These are phyloP conservation scores for Perkinsus olseni DNA, from an alignment of 169 alveolate genomes.

Conservation along the genomic window DNA sequence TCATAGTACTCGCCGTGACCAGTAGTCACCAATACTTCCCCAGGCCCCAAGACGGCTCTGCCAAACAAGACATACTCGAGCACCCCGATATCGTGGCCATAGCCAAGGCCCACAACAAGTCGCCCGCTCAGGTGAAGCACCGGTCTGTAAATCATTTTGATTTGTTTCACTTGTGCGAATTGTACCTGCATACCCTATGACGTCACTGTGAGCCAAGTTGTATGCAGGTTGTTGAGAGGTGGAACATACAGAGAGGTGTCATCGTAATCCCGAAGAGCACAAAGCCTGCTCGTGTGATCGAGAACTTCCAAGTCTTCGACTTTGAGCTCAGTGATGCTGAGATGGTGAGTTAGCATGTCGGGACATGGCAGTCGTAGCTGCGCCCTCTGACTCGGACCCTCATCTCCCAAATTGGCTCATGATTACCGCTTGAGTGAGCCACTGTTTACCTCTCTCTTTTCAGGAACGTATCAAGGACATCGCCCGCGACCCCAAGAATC, in stretches of 20 bases:
- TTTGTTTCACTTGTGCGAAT: too few species aligned
- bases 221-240: background rate
- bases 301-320: constrained; percentile 1
- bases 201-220: too few species aligned
- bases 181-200: too few species aligned
- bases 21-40: background rate
- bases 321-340: background rate
- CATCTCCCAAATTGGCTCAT: background rate
- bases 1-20: background rate
- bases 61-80: background rate
- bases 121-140: background rate
- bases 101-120: background rate
- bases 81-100: background rate
- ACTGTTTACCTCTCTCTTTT: too few species aligned
- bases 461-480: background rate
- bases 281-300: background rate
- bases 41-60: background rate
- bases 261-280: background rate
- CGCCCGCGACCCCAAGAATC: background rate
- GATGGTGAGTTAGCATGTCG: background rate
- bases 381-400: too few species aligned
- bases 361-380: too few species aligned
- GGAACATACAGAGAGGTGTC: constrained; percentile 7
- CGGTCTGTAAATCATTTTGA: background rate
- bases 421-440: too few species aligned